Base-by-base conservation (phyloP, 2,329 filamentous ascomycete species). In the Dothideomycetes sp. region DNA sequence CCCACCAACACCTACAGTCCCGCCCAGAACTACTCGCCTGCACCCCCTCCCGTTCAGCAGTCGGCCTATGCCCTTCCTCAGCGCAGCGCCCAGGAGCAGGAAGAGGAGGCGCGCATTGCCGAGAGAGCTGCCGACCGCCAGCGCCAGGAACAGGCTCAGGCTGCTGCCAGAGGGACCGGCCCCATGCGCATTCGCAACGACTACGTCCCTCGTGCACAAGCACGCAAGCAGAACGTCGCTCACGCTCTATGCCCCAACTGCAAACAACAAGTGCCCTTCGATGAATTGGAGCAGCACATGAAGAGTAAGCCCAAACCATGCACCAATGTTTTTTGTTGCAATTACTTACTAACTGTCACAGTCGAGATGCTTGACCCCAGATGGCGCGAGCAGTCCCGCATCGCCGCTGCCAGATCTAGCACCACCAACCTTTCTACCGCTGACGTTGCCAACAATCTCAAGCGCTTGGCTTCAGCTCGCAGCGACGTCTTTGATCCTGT, bases 321-420 rank as follows among this genome's bases (percentile, higher is more conserved):
- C 45, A 47, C 62, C 73, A 61, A 70, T 51, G n/a, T 11, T 20
- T 5, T 31, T 5, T 5, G 28, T 33, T n/a, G 18, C 18, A 3
- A 11, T 33, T 17, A 31, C 32, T 16, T 27, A 12, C 22, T 11
- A 17, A 31, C n/a, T 11, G 9, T 11, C 11, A 5, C 17, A 74
- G 71, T 96, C 58, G 89, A 96, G 64, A 73, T 95, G 33, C 74
- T 95, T 45, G 89, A 96, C 58, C 89, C 89, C 1, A 77, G 83
- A 45, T 96, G 89, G 88, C 94, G 94, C 60, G 88, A 95, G 58
- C 88, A 96, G 60, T 86, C 87, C 51, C 83, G 84, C 44, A 94
- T 94, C 60, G 79, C 84, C 12, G 86, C 94, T 32, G 78, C 83
- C 10, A 81, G 89, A 47, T 85, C 82, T 49, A 77, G 84, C 1